Base-by-base conservation (phyloP, 2,329 filamentous ascomycete species). In the Colletotrichum brevisporum region DNA sequence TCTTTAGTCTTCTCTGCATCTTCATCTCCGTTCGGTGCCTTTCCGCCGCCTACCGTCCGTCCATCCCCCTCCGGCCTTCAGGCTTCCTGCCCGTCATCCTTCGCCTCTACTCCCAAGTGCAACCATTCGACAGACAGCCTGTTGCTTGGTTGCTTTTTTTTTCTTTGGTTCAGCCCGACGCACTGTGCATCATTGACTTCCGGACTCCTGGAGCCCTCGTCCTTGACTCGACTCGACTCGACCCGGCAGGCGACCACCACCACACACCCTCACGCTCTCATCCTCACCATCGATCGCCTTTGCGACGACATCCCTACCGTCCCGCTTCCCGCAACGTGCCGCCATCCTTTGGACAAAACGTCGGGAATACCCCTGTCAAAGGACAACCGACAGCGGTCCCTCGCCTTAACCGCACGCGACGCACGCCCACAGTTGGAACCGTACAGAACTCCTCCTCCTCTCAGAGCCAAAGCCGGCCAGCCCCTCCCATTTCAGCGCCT, bases 221-320 rank as follows among this genome's bases (percentile, higher is more conserved):
- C 21, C 41, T 21, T 16, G 39, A 5, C 48, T n/a, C 31, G 21
- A 24, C 21, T 27, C 27, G 27, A 15, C 41, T 43, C 41, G 41
- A 43, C 16, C 41, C 16, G 41, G 13, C 41, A n/a, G 13, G 13
- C 31, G 9, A 36, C 31, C 8, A 36, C 31, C 31, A 36, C 31
- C 31, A 31, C 27, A 31, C 27, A 9, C 8, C 8, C 27, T 9
- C 27, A 31, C 27, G 9, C 27, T 13, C 21, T 39, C 36, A 2
- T 4, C 36, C 8, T 13, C 41, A 43, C 13, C 41, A 6, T n/a
- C 41, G 41, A 43, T 65, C 41, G 41, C 48, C 50, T 65, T 53
- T 64, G 61, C 61, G 65, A 65, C 65, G 61, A 26, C 54, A 65
- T 68, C 65, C 65, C 61, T 68, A 68, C 61, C 65, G 54, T 68